Evolutionary conservation across 2,329 filamentous ascomycete genomes (phyloP), one percentile per base, ranked within the genome.

Genomic region (Phyllosticta citriasiana): DNA sequence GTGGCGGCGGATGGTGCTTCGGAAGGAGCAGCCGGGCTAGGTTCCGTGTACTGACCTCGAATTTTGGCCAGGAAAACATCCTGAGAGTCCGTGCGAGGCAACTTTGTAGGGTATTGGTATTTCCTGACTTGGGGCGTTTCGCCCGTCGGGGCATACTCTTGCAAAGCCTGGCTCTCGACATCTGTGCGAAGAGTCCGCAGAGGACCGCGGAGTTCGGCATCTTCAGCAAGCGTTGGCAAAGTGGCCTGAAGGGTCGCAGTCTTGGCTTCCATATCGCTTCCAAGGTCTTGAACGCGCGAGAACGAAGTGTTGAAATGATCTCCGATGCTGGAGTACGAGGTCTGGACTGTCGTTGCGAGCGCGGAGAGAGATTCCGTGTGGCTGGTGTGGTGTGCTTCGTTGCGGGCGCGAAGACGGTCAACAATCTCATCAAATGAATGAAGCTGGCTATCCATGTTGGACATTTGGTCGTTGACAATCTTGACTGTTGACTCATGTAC

Each of bases 391-490:
- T 96, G 91, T 19, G 80, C 79, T 30, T 87, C 84, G 71, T 96
- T 97, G 68, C 95, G 88, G 1, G 83, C 84, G 63, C 87, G 85
- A 57, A 95, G 91, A 33, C 89, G 86, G 33, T 87, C 82, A 50
- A 97, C 91, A 67, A 97, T 96, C 66, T 93, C 89, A 68, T 97
- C 93, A 7, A 99, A 82, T 1, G 90, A 89, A 61, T 86, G 84
- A 83, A 99, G 92, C 73, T 97, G 91, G n/a, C 81, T 82, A 63
- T 89, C 87, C 70, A 99, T 88, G 66, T 96, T 89, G 61, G 84
- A 82, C 77, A 95, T 89, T 75, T 99, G 94, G 62, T 88, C 87
- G 69, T 93, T 89, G 12, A 97, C 92, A 62, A 95, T 93, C 6
- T 87, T 87, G 30, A 96, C 85, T 0, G 93, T 97, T 74, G 96